Evolutionary conservation across 1,284 basidiomycete genomes (phyloP).

Genomic region (Pterulicium gracile): DNA sequence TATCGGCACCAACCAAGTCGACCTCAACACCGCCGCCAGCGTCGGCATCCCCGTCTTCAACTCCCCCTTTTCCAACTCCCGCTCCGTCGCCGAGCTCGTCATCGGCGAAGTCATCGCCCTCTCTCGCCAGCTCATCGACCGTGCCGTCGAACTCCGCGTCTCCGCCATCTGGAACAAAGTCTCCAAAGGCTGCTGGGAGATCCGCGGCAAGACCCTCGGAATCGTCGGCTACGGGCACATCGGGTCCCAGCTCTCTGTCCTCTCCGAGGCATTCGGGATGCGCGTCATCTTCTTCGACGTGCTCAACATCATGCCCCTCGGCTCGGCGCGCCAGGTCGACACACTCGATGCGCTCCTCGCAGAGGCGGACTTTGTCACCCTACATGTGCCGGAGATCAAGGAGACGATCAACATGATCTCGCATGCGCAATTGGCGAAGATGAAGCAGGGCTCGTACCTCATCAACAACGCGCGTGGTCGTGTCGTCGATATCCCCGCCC

Average conservation of each 20-base stretch:
- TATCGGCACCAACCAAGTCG: slow-evolving; percentile 99
- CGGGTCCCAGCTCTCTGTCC: slow-evolving; percentile 93
- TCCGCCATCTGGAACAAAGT: slow-evolving; percentile 98
- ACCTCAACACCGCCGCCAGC: slow-evolving; percentile 74
- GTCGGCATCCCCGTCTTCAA: slow-evolving; percentile 98
- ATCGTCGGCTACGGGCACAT: slow-evolving; percentile 99
- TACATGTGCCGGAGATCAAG: slow-evolving; percentile 94
- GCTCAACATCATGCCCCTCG: slow-evolving; percentile 96
- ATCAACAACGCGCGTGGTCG: slow-evolving; percentile 97
- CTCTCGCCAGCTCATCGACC: slow-evolving; percentile 90
- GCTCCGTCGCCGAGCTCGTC: slow-evolving; percentile 97
- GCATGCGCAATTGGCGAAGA: slow-evolving; percentile 64
- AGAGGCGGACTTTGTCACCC: slow-evolving; percentile 86
- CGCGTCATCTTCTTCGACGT: slow-evolving; percentile 95
- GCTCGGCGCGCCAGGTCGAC: slow-evolving; percentile 85
- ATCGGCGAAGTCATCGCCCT: slow-evolving; percentile 91
- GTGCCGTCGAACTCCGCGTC: slow-evolving; percentile 81
- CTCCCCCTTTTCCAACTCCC: slow-evolving; percentile 99
- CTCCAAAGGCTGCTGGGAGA: slow-evolving; percentile 96
- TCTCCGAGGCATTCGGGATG: slow-evolving; percentile 95
- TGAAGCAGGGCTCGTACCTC: slow-evolving; percentile 94
- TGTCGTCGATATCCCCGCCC: slow-evolving; percentile 91
- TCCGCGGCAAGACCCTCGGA: slow-evolving; percentile 95
- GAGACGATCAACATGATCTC: slow-evolving; percentile 97
- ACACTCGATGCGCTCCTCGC: slow-evolving; percentile 71